Conservation (phyloP, 23 red algal species). For the Gracilariopsis chorda region DNA sequence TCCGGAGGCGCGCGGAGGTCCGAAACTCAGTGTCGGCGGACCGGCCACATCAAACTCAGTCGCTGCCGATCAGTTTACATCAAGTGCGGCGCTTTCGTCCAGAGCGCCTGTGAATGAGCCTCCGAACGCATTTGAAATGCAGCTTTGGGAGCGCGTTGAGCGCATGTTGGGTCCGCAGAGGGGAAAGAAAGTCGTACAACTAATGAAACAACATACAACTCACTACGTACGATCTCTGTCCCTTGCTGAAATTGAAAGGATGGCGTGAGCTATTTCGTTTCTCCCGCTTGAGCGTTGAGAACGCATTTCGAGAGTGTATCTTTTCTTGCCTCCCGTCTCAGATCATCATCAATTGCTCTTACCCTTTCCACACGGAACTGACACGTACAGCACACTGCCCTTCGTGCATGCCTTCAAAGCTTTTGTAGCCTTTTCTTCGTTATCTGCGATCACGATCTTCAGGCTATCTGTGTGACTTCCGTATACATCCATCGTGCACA, state of each 20-base stretch:
- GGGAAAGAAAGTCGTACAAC: not conserved
- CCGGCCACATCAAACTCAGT: too few relatives aligned
- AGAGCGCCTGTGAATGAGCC: not conserved
- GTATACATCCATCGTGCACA: constrained; percentile 28
- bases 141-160: not conserved
- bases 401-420: not conserved
- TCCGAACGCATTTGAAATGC: too few relatives aligned
- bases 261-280: not conserved
- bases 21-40: not conserved
- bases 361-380: constrained; percentile 38
- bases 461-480: not conserved
- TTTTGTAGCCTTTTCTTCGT: constrained; percentile 4
- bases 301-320: too few relatives aligned
- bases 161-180: not conserved
- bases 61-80: not conserved
- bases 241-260: not conserved
- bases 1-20: not conserved
- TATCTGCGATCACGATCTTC: constrained; percentile 1
- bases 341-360: too few relatives aligned
- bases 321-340: too few relatives aligned
- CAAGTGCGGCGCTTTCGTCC: too few relatives aligned
- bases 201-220: not conserved
- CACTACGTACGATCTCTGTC: not conserved
- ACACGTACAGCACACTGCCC: constrained; percentile 15
- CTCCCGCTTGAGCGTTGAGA: too few relatives aligned